Base-by-base conservation (phyloP, 257 asterid genomes). In the Verbena officinalis region DNA sequence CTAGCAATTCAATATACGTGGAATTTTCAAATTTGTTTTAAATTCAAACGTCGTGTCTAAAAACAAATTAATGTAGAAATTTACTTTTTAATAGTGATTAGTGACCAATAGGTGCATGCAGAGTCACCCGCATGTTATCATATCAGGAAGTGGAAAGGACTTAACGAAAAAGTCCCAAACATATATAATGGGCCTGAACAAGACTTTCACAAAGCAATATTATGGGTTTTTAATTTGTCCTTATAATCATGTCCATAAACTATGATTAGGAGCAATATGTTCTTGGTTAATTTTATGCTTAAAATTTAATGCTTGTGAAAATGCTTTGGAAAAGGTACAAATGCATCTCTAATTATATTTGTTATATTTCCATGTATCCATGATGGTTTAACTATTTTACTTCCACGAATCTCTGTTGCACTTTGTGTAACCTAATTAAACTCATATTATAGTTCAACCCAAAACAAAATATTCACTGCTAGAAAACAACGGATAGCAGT, bases 71-170 rank as follows among this genome's bases (percentile, higher is more conserved):
- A n/a, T n/a, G n/a, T n/a, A n/a, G n/a, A n/a, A n/a, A n/a, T n/a
- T n/a, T n/a, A n/a, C n/a, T 36, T 36, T 36, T 36, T 36, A 36
- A 2, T 36, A 43, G 17, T 5, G 21, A 44, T 63, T 27, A 63
- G 63, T 48, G 52, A 49, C 76, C 74, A 64, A 71, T 70, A 46
- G 81, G 65, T 56, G 65, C 57, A 72, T 73, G 76, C 75, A 77
- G 69, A 70, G 77, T 65, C 78, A 75, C 75, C 60, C 30, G 23
- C 43, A 44, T 73, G 69, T 65, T 72, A 16, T 64, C 65, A 65
- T 68, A 70, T 61, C 64, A 68, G 27, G 59, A 64, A 69, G 64
- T 62, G 55, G 27, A 73, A 64, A 27, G 30, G n/a, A 61, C 57
- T 50, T 16, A 34, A 61, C 59, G 19, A 33, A 58, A 62, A 71